Evolutionary conservation across 345 rosid genomes (phyloP).

Genomic region (Syzygium jambos): DNA sequence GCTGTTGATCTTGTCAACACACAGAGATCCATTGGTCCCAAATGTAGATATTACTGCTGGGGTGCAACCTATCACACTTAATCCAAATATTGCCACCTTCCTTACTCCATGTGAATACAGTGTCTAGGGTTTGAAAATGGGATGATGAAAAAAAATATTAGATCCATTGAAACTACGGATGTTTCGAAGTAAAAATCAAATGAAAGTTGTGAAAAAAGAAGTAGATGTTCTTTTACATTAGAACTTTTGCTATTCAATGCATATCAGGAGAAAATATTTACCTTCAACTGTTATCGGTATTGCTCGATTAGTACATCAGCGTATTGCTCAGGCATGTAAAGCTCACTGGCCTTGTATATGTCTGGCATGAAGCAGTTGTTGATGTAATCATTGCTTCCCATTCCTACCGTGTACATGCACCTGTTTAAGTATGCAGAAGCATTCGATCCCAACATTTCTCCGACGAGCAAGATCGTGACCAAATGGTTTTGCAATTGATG

Average conservation of each 20-base stretch:
- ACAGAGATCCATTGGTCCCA: conserved; percentile 10
- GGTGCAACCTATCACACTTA: conserved; percentile 19
- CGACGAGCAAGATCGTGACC: background rate
- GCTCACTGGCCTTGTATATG: conserved; percentile 3
- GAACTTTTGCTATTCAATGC: background rate
- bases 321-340: conserved; percentile 8
- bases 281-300: conserved; percentile 16
- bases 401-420: conserved; percentile 21
- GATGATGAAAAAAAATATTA: background rate
- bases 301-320: conserved; percentile 7
- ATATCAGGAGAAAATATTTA: background rate
- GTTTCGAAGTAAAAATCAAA: background rate
- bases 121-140: background rate
- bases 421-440: conserved; percentile 6
- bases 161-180: background rate
- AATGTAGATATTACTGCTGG: conserved; percentile 4
- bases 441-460: background rate
- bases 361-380: conserved; percentile 24
- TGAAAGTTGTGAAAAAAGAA: background rate
- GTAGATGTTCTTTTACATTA: background rate
- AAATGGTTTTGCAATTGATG: conserved; percentile 4
- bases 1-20: conserved; percentile 7
- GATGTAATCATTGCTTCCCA: conserved; percentile 30
- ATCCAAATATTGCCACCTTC: conserved; percentile 22
- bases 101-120: conserved; percentile 23